Base-by-base conservation (phyloP, 2,329 filamentous ascomycete genomes). In the Lithohypha guttulata region DNA sequence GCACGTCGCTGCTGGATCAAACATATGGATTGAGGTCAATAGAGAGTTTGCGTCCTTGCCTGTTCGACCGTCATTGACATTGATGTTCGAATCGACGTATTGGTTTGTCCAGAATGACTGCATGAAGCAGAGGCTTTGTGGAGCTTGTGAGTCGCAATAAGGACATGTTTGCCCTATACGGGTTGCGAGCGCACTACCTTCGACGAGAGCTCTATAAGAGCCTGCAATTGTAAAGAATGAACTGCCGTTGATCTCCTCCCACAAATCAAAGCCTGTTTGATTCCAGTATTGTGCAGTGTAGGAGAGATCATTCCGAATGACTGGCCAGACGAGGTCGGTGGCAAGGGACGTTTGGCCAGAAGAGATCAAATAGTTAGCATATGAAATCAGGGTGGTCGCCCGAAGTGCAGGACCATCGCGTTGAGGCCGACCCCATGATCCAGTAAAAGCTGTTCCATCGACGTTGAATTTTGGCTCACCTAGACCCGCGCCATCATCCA, bases 221-320 rank as follows among this genome's bases (percentile, higher is more conserved):
- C 71, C 70, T 4, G 75, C 71, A 21, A 77, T 64, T 2, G 83
- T 87, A 61, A 87, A 91, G 65, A 86, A 89, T 2, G 81, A 85
- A 21, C 73, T 77, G 34, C 81, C 80, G 17, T 68, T 64, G 14
- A 86, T 73, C 59, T 89, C 83, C 57, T 48, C 47, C 47, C 47
- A 39, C 4, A 39, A 13, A 29, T 39, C 36, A 25, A 39, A 39
- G 7, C 36, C 36, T 3, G 36, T 39, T 13, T 39, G 26, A 21
- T 72, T 73, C 75, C 79, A 84, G 61, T 84, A 83, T 53, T 84
- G 74, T 1, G 76, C 70, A 6, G 83, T 75, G 47, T 87, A 89
- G 31, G 68, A 69, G 25, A 91, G 67, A 51, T 89, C 84, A 49
- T 85, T 87, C 37, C 70, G 66, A 34, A 86, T 72, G 42, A 89